Evolutionary conservation across 2,329 filamentous ascomycete genomes (phyloP).

Genomic region (Apiospora saccharicola): DNA sequence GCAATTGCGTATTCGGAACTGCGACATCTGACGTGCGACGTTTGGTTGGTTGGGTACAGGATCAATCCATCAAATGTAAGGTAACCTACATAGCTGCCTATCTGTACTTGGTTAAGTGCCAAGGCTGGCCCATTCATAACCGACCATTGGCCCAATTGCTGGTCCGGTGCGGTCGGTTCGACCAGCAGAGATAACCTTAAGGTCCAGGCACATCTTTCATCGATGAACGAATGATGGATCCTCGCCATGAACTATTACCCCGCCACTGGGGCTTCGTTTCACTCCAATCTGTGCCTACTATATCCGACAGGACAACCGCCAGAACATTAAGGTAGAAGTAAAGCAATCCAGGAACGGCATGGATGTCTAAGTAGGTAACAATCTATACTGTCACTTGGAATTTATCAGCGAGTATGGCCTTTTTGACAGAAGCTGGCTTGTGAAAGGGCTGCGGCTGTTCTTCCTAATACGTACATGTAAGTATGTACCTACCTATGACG

Average conservation of each 20-base stretch:
- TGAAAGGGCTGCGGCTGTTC: not conserved
- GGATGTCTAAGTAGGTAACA: not conserved
- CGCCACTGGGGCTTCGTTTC: not conserved
- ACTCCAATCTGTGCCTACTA: not conserved
- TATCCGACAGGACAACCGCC: not conserved
- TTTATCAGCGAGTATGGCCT: not conserved
- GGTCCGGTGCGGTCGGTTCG: not conserved
- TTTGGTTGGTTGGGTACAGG: constrained; percentile 19
- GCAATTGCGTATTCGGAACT: constrained; percentile 13
- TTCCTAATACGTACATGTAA: not conserved
- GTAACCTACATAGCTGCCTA: not conserved
- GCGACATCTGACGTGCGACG: constrained; percentile 24
- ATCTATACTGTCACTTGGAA: not conserved
- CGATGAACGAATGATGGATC: constrained; percentile 6
- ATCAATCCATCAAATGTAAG: not conserved
- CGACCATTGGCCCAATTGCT: not conserved
- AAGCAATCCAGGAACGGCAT: not conserved
- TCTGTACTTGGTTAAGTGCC: constrained; percentile 1
- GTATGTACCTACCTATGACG: not conserved
- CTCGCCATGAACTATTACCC: not conserved
- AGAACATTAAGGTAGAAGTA: not conserved
- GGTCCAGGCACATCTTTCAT: constrained; percentile 24
- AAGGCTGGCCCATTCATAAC: constrained; percentile 15
- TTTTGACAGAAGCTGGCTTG: not conserved
- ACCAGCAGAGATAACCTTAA: not conserved